Evolutionary conservation across 495 filamentous ascomycete genomes (phyloP).

Genomic region (Talaromyces thailandensis): DNA sequence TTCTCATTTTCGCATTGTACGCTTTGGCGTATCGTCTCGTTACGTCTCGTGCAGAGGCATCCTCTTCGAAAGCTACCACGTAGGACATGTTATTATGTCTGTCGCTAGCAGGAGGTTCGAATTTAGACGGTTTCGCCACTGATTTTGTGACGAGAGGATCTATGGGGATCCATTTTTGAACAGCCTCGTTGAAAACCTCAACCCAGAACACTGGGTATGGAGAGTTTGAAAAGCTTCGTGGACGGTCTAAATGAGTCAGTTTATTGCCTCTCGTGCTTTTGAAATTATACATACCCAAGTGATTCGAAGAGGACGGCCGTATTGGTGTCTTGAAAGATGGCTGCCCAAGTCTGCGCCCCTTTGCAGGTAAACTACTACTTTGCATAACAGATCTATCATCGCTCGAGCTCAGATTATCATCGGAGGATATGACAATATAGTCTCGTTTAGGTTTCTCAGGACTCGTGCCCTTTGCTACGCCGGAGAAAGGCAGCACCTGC

Average conservation of each 20-base stretch:
- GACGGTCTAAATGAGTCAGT: slow-evolving; percentile 8
- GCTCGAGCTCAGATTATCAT: slow-evolving; percentile 23
- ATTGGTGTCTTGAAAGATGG: slow-evolving; percentile 27
- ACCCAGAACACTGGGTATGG: slow-evolving; percentile 85
- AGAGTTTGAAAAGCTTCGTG: slow-evolving; percentile 44
- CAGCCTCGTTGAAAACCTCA: slow-evolving; percentile 73
- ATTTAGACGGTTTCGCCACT: slow-evolving; percentile 59
- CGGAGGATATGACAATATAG: slow-evolving; percentile 29
- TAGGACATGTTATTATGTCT: slow-evolving; percentile 67
- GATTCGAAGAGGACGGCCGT: slow-evolving; percentile 12
- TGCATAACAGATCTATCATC: slow-evolving; percentile 11
- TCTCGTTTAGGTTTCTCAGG: slow-evolving; percentile 28
- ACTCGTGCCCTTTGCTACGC: slow-evolving; percentile 42
- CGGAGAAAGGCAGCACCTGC: slow-evolving; percentile 67
- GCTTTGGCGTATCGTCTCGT: slow-evolving; percentile 71
- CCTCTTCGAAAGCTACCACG: slow-evolving; percentile 76
- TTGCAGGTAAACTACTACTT: slow-evolving; percentile 8
- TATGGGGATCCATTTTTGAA: slow-evolving; percentile 84
- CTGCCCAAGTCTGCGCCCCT: slow-evolving; percentile 31
- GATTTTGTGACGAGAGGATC: slow-evolving; percentile 77
- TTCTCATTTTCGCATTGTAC: slow-evolving; percentile 83
- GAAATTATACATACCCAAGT: slow-evolving; percentile 19
- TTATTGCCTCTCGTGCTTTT: not conserved
- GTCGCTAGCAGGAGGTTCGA: slow-evolving; percentile 77
- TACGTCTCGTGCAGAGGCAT: slow-evolving; percentile 68